These are phyloP conservation scores for Pseudogymnoascus sp. DNA, from an alignment of 2,329 filamentous ascomycete genomes.

Conservation along the genomic window DNA sequence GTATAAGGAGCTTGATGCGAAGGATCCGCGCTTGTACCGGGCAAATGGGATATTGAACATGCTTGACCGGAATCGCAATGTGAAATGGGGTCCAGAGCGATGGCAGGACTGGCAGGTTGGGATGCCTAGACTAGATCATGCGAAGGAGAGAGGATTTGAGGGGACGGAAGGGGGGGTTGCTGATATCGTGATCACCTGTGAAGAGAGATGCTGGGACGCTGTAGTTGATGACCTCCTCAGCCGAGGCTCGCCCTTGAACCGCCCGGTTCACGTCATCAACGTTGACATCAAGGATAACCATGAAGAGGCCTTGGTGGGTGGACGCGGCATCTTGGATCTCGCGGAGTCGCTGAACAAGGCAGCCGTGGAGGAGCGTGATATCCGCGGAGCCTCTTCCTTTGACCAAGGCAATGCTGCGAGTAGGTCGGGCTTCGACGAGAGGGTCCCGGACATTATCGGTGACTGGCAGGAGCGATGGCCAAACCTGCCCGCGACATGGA, in stretches of 20 bases:
- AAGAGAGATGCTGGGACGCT: conserved; percentile 96
- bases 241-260: conserved; percentile 77
- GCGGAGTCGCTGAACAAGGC: conserved; percentile 77
- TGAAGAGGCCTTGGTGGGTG: conserved; percentile 87
- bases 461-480: conserved; percentile 96
- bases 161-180: conserved; percentile 86
- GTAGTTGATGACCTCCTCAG: conserved; percentile 89
- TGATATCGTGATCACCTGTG: conserved; percentile 93
- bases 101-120: conserved; percentile 98
- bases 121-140: conserved; percentile 69
- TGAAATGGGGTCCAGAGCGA: conserved; percentile 93
- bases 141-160: conserved; percentile 65
- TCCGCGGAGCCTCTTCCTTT: conserved; percentile 58
- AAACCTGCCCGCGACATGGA: conserved; percentile 86
- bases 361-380: conserved; percentile 68
- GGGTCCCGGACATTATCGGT: conserved; percentile 83
- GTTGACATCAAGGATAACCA: conserved; percentile 98
- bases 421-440: conserved; percentile 78
- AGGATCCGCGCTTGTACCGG: conserved; percentile 80
- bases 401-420: conserved; percentile 60
- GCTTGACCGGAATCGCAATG: conserved; percentile 81
- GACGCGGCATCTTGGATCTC: conserved; percentile 84
- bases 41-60: conserved; percentile 93
- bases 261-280: conserved; percentile 95
- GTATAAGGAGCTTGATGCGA: conserved; percentile 80